phyloP scores from a whole-genome alignment of 169 alveolate species.

The Eimeria sp. region DNA sequence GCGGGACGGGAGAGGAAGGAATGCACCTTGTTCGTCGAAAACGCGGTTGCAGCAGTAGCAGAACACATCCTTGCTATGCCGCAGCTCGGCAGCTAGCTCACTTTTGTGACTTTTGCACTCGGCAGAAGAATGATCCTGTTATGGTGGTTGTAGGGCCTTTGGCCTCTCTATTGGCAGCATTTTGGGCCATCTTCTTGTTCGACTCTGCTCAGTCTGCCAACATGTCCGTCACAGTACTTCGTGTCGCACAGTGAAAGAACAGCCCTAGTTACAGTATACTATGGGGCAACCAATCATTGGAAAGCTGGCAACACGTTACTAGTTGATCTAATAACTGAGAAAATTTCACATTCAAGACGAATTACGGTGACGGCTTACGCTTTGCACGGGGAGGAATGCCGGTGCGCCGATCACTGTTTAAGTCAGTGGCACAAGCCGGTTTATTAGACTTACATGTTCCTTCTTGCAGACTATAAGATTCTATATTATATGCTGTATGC shows the following conservation, averaged over 20 bases:
- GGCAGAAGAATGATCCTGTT: conserved; percentile 61
- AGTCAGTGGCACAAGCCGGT: neutral
- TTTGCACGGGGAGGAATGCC: conserved; percentile 18
- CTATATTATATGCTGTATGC: neutral
- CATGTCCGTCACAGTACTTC: conserved; percentile 18
- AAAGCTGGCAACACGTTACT: neutral
- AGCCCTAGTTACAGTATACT: neutral
- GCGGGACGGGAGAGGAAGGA: neutral
- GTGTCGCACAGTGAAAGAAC: neutral
- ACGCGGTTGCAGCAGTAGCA: neutral
- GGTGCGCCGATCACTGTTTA: conserved; percentile 53
- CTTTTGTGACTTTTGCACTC: conserved; percentile 27
- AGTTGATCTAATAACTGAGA: neutral
- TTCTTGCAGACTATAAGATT: neutral
- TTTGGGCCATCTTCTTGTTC: conserved; percentile 23
- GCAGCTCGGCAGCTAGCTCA: neutral
- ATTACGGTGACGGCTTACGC: neutral
- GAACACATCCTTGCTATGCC: neutral
- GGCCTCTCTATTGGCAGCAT: conserved; percentile 25
- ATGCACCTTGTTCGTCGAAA: neutral
- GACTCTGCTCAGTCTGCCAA: neutral
- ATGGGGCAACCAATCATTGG: neutral
- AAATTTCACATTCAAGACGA: neutral
- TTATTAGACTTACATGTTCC: neutral
- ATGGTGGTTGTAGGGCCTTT: conserved; percentile 72